phyloP scores from a whole-genome alignment of 495 filamentous ascomycete genomes.

The Apiosordaria backusii region DNA sequence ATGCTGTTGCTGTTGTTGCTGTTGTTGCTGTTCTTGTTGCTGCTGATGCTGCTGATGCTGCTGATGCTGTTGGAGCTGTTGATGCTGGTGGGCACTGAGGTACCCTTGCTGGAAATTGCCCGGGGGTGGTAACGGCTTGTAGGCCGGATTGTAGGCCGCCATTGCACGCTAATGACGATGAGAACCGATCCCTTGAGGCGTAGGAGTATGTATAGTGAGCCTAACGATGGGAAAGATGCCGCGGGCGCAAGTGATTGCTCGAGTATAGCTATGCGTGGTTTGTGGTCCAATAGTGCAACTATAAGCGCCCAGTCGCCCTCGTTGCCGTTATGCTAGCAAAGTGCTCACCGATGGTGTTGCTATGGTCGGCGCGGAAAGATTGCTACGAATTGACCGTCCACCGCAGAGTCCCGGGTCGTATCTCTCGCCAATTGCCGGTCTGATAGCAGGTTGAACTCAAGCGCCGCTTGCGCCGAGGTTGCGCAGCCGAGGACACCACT shows the following conservation, averaged over 20 bases:
- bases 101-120: constrained; percentile 25
- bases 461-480: not conserved
- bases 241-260: not conserved
- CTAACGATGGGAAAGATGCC: not conserved
- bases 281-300: not conserved
- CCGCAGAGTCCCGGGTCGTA: not conserved
- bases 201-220: not conserved
- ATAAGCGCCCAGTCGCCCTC: not conserved
- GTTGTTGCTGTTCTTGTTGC: constrained; percentile 18
- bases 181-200: not conserved
- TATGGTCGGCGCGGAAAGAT: not conserved
- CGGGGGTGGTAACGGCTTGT: constrained; percentile 22
- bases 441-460: not conserved
- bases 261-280: not conserved
- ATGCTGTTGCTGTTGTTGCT: constrained; percentile 13
- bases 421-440: not conserved
- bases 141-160: constrained; percentile 37
- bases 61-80: constrained; percentile 11
- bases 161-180: constrained; percentile 28
- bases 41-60: constrained; percentile 17
- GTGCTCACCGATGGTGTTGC: not conserved
- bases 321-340: not conserved
- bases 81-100: constrained; percentile 8
- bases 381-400: not conserved
- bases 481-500: not conserved